phyloP scores from a whole-genome alignment of 345 rosid species.

The Geranium rotundifolium region DNA sequence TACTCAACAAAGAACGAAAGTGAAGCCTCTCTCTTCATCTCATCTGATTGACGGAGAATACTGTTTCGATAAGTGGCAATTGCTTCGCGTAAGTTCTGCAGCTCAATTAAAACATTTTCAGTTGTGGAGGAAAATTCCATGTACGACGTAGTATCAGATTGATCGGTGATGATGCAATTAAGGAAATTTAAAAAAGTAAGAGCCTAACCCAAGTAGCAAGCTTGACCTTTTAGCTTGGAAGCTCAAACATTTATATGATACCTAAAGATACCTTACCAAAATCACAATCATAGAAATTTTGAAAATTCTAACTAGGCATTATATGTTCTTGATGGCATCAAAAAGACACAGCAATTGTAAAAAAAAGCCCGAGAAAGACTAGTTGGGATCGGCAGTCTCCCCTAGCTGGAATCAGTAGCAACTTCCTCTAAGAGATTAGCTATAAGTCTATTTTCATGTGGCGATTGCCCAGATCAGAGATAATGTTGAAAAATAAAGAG shows the following conservation, averaged over 20 bases:
- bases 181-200: not conserved
- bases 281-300: not conserved
- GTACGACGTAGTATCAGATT: not conserved
- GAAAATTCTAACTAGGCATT: not conserved
- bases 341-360: not conserved
- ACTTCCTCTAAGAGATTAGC: not conserved
- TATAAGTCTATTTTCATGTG: not conserved
- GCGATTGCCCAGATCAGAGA: not conserved
- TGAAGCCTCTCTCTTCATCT: slow-evolving; percentile 90
- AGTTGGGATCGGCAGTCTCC: not conserved
- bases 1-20: slow-evolving; percentile 95
- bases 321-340: no score
- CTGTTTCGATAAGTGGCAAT: slow-evolving; percentile 82
- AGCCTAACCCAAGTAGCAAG: not conserved
- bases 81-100: slow-evolving; percentile 93
- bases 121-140: not conserved
- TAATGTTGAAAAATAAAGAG: not conserved
- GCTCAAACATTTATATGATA: not conserved
- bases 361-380: not conserved
- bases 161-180: not conserved
- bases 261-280: not conserved
- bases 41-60: slow-evolving; percentile 91
- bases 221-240: not conserved
- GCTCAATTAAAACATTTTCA: slow-evolving; percentile 14
- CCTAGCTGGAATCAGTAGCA: not conserved